Conservation (phyloP, 495 filamentous ascomycete species). For the Penicillium macrosclerotiorum region DNA sequence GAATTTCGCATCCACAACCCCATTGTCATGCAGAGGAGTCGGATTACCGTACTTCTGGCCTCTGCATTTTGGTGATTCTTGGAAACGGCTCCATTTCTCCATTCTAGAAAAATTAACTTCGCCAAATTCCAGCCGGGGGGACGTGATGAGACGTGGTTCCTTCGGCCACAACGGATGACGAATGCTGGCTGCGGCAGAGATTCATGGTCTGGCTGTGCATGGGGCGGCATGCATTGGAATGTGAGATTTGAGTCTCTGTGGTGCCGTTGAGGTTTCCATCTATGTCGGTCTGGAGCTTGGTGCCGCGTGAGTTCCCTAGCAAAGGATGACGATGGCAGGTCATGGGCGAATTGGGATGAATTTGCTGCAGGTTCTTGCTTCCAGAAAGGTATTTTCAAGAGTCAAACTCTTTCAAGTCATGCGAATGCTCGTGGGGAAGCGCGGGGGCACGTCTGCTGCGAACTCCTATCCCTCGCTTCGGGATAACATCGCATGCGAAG, state of each 20-base stretch:
- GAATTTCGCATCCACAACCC: neutral
- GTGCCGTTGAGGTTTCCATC: neutral
- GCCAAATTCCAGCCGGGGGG: too few species aligned
- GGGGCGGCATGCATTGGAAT: conserved; percentile 27
- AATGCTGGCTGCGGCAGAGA: conserved; percentile 8
- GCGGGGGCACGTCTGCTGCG: neutral
- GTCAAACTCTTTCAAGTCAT: too few species aligned
- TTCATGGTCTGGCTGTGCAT: conserved; percentile 10
- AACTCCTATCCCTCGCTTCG: conserved; percentile 7
- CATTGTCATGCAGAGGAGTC: neutral
- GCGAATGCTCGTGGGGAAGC: neutral
- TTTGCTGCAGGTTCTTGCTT: neutral
- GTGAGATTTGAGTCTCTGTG: conserved; percentile 17
- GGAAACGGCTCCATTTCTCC: neutral
- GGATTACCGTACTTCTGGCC: too few species aligned
- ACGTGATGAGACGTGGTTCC: neutral
- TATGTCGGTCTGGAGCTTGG: conserved; percentile 10
- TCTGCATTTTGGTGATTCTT: neutral
- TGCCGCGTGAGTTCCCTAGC: too few species aligned
- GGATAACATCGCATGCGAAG: too few species aligned
- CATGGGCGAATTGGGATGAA: too few species aligned
- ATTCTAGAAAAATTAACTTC: too few species aligned
- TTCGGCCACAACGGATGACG: conserved; percentile 1
- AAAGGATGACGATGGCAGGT: too few species aligned
- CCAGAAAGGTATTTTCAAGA: too few species aligned